Conservation (phyloP, 129 eudicot genomes). For the Ambrosia artemisiifolia region DNA sequence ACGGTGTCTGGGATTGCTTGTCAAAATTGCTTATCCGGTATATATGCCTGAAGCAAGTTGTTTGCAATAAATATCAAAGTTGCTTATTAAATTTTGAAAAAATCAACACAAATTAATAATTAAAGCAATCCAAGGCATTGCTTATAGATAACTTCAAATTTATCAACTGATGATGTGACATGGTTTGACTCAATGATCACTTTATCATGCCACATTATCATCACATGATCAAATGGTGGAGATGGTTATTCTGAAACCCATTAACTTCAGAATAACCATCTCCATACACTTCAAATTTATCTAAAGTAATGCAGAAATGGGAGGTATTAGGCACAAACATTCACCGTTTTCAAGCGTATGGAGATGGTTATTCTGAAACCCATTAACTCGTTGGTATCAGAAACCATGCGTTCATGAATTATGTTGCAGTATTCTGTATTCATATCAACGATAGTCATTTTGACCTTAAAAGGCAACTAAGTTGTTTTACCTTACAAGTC, state of each 20-base stretch:
- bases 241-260: too few relatives aligned
- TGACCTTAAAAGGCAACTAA: constrained; percentile 7
- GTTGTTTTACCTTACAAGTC: background rate
- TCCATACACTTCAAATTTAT: too few relatives aligned
- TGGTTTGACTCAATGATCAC: too few relatives aligned
- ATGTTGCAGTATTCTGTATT: background rate
- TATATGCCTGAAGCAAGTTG: too few relatives aligned
- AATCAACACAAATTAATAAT: background rate
- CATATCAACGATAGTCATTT: background rate
- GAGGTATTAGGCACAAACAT: too few relatives aligned
- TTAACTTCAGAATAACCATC: too few relatives aligned
- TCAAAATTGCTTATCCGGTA: background rate
- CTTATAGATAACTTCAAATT: background rate
- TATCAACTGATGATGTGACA: background rate
- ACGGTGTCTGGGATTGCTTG: background rate
- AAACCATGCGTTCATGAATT: background rate
- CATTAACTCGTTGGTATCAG: background rate
- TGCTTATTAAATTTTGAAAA: background rate
- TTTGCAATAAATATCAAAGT: too few relatives aligned
- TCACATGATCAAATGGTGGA: background rate
- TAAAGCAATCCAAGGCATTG: background rate
- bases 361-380: too few relatives aligned
- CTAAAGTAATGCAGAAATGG: too few relatives aligned
- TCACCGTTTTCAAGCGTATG: too few relatives aligned
- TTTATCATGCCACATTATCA: background rate